A percentile compares a stretch with the other conserved stretches of the same genome.
phyloP scores from a whole-genome alignment of 257 asterid species.

The Nicotiana knightiana region DNA sequence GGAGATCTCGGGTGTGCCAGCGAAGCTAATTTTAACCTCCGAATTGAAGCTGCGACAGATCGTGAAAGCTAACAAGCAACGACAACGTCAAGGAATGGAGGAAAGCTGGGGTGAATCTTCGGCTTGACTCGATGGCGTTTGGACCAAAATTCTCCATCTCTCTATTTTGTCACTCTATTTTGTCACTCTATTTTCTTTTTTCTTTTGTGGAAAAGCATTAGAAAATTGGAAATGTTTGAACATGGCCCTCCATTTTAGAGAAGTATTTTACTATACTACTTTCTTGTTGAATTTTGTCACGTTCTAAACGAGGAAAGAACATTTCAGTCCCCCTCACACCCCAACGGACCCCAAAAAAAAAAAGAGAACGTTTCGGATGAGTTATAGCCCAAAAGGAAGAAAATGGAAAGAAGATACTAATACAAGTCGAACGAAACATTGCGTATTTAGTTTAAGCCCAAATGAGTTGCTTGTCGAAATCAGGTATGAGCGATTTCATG shows the following conservation, averaged over 20 bases:
- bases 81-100: slow-evolving; percentile 28
- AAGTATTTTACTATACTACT: background rate
- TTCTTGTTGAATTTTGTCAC: background rate
- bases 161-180: background rate
- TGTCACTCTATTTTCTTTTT: no score
- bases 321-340: background rate
- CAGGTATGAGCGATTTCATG: no score
- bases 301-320: background rate
- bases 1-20: slow-evolving; percentile 54
- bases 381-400: no score
- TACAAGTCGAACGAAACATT: no score
- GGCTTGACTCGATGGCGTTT: background rate
- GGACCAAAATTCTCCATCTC: background rate
- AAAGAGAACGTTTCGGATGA: no score
- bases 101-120: slow-evolving; percentile 66
- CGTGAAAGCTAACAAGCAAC: slow-evolving; percentile 9
- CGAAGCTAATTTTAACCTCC: slow-evolving; percentile 37
- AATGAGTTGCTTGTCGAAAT: no score
- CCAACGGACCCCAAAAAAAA: no score
- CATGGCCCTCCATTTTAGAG: background rate
- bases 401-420: no score
- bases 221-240: background rate
- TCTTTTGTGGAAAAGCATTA: background rate
- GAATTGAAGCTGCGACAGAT: slow-evolving; percentile 32
- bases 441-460: no score